Evolutionary conservation across 208 protist genomes (phyloP), one percentile per base, ranked within the genome.

Genomic region (Trypanosoma scelopori): DNA sequence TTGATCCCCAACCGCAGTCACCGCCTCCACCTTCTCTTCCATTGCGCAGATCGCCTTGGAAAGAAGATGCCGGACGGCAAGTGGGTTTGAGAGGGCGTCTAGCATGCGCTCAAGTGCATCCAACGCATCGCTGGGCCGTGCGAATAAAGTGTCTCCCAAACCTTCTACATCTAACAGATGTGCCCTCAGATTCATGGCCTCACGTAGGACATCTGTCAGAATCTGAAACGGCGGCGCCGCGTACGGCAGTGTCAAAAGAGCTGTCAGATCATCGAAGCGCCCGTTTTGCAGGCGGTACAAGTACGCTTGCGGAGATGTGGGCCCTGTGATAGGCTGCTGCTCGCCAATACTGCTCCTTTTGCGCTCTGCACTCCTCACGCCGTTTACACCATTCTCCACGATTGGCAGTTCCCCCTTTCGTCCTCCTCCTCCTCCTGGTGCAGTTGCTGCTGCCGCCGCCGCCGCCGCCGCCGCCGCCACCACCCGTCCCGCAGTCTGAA

Each of bases 191-290:
- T 37, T 51, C 43, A 53, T 37, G 6, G 22, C 69, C 50, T 74
- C 69, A n/a, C 55, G 12, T 37, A 92, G 73, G 23, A 89, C 69
- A 52, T 94, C 88, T 28, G 78, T 50, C 9, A 91, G 52, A 23
- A 94, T 78, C 18, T 72, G 69, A 15, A 92, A 72, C 12, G 82
- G 79, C 0, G 60, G 32, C 32, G 80, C 79, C 9, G 85, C 84
- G 69, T 90, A 94, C 23, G 84, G 84, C 3, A 80, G 67, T 48
- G 73, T 78, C 3, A 76, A 59, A 46, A 94, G 74, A 49, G 82
- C 71, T 5, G 67, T 46, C 23, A 94, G 55, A 23, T 62, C 69
- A 5, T 76, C 56, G 47, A 87, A 82, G 30, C 50, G 71, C n/a
- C 81, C 83, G 13, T 75, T 52, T 27, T 69, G 59, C 15, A 94